These are phyloP conservation scores for Leccinum truebloodii DNA, from an alignment of 768 basidiomycete species.

Conservation along the genomic window DNA sequence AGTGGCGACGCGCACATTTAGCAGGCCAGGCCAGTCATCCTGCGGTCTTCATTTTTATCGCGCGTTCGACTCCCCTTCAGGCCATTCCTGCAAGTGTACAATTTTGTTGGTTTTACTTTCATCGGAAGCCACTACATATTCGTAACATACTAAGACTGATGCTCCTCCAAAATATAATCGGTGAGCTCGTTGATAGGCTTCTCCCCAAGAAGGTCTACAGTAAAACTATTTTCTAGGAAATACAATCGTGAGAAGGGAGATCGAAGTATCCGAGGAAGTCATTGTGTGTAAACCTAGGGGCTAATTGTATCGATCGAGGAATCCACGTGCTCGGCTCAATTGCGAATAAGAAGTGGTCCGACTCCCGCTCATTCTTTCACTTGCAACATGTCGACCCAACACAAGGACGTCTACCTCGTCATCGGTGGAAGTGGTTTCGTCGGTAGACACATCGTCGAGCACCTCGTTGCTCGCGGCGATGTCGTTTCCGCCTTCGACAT, in stretches of 20 bases:
- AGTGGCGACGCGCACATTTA: slow-evolving; percentile 2
- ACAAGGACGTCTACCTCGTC: slow-evolving; percentile 78
- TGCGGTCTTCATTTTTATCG: not conserved
- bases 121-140: no score
- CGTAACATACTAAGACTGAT: no score
- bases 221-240: no score
- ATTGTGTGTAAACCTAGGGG: not conserved
- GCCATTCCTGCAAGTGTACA: not conserved
- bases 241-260: no score
- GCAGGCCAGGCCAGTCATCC: not conserved
- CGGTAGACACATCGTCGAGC: slow-evolving; percentile 88
- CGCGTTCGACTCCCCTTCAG: slow-evolving; percentile 1
- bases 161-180: no score
- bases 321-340: slow-evolving; percentile 11
- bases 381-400: slow-evolving; percentile 20
- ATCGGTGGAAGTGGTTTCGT: slow-evolving; percentile 94
- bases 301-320: not conserved
- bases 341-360: slow-evolving; percentile 10
- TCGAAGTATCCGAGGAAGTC: no score
- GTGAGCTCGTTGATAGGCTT: no score
- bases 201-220: no score
- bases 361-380: not conserved
- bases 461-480: slow-evolving; percentile 76
- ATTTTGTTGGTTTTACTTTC: no score
- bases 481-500: slow-evolving; percentile 87